Evolutionary conservation across 129 eudicot genomes (phyloP).

Genomic region (Lactuca saligna): DNA sequence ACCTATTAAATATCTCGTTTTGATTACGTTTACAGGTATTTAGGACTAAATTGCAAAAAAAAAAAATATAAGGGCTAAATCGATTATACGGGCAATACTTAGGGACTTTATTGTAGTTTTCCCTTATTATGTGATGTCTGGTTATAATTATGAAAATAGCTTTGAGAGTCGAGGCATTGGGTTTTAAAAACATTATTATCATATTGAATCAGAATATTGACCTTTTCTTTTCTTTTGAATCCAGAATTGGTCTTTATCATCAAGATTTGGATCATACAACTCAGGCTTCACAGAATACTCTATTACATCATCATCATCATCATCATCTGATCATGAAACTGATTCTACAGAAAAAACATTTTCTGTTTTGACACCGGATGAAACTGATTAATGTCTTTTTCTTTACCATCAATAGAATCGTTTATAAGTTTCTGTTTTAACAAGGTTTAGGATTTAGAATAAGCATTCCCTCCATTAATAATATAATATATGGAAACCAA

Average conservation of each 20-base stretch:
- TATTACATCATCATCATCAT: constrained; percentile 67
- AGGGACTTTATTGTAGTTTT: no score
- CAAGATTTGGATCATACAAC: constrained; percentile 82
- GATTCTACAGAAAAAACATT: background rate
- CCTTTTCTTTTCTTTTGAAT: constrained; percentile 74
- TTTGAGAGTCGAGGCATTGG: constrained; percentile 84
- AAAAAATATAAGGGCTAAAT: no score
- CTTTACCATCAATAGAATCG: constrained; percentile 11
- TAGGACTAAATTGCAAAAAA: no score
- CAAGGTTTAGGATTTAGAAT: background rate
- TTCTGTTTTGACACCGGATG: background rate
- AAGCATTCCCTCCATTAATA: no score
- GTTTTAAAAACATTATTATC: constrained; percentile 65
- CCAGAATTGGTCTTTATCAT: constrained; percentile 80
- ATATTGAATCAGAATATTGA: constrained; percentile 71
- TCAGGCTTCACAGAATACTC: constrained; percentile 79
- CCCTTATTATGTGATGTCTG: no score
- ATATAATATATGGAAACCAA: no score
- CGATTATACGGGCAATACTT: no score
- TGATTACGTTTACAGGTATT: no score
- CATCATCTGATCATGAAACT: constrained; percentile 49
- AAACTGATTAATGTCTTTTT: constrained; percentile 19
- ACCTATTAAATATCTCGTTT: no score
- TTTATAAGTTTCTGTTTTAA: constrained; percentile 1
- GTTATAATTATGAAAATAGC: constrained; percentile 33